phyloP scores from a whole-genome alignment of 108 stramenopile genomes.

The Hondaea fermentalgiana region DNA sequence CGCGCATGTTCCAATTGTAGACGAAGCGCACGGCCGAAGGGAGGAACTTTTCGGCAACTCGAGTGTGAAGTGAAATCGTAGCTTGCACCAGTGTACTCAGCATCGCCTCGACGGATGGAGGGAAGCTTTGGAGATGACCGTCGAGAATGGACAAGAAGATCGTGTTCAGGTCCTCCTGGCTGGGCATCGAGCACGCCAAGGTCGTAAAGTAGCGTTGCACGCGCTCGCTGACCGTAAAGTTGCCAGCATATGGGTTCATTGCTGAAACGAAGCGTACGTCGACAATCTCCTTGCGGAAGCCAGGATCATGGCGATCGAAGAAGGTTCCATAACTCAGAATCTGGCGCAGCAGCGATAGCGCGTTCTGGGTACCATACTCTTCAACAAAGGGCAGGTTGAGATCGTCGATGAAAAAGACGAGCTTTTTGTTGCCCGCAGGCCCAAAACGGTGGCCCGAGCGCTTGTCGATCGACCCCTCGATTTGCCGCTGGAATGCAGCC shows the following conservation, averaged over 20 bases:
- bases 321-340: conserved; percentile 71
- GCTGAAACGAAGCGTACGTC: conserved; percentile 77
- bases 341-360: conserved; percentile 74
- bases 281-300: conserved; percentile 69
- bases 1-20: conserved; percentile 89
- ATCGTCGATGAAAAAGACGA: conserved; percentile 74
- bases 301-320: conserved; percentile 70
- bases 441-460: conserved; percentile 68
- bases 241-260: conserved; percentile 80
- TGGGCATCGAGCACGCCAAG: conserved; percentile 67
- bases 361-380: conserved; percentile 79
- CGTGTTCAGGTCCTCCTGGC: conserved; percentile 58
- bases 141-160: conserved; percentile 66
- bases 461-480: conserved; percentile 76
- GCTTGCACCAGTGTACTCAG: conserved; percentile 57
- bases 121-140: conserved; percentile 65
- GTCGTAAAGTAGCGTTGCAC: conserved; percentile 75
- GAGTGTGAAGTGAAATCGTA: conserved; percentile 64
- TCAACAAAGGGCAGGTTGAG: conserved; percentile 83
- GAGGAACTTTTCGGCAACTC: conserved; percentile 62
- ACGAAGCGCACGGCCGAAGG: conserved; percentile 74
- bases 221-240: conserved; percentile 74
- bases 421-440: conserved; percentile 61
- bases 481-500: conserved; percentile 57
- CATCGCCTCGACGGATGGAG: conserved; percentile 48